These are phyloP conservation scores for Podaxis rugospora DNA, from an alignment of 768 basidiomycete genomes.

Conservation along the genomic window DNA sequence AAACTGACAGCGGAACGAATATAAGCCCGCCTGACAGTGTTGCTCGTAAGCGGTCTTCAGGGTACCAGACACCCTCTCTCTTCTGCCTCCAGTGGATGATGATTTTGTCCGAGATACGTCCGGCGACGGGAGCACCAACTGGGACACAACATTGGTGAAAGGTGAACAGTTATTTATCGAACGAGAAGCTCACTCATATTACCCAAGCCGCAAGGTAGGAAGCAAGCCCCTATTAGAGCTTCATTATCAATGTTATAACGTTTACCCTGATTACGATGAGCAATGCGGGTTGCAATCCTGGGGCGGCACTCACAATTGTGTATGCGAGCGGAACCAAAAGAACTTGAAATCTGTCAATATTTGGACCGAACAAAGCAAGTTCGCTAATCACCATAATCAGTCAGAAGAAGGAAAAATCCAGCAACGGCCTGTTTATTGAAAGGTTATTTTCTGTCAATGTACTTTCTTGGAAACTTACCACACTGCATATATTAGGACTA, in stretches of 20 bases:
- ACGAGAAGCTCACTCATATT: slow-evolving; percentile 43
- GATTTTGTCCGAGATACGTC: slow-evolving; percentile 51
- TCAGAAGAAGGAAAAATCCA: slow-evolving; percentile 42
- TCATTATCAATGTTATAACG: slow-evolving; percentile 52
- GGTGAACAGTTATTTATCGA: not conserved
- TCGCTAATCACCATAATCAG: slow-evolving; percentile 17
- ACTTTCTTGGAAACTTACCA: not conserved
- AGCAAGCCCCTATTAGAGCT: slow-evolving; percentile 54
- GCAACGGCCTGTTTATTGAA: slow-evolving; percentile 14
- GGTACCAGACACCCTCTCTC: slow-evolving; percentile 56
- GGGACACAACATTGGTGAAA: not conserved
- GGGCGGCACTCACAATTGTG: slow-evolving; percentile 29
- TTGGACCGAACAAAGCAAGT: slow-evolving; percentile 31
- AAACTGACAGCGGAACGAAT: slow-evolving; percentile 49
- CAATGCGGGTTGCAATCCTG: not conserved
- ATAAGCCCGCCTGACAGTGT: slow-evolving; percentile 39
- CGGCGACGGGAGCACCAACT: slow-evolving; percentile 62
- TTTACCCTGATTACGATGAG: slow-evolving; percentile 37
- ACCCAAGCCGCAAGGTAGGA: slow-evolving; percentile 54
- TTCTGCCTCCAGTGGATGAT: slow-evolving; percentile 43
- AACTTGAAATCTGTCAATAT: slow-evolving; percentile 28
- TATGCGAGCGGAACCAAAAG: not conserved
- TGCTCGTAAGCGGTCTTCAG: slow-evolving; percentile 63
- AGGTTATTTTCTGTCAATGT: not conserved
- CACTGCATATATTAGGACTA: slow-evolving; percentile 23